A percentile compares a stretch with the other conserved stretches of the same genome.
These are phyloP conservation scores for Westerdykella aurantiaca DNA, from an alignment of 2,329 filamentous ascomycete genomes.

Conservation along the genomic window DNA sequence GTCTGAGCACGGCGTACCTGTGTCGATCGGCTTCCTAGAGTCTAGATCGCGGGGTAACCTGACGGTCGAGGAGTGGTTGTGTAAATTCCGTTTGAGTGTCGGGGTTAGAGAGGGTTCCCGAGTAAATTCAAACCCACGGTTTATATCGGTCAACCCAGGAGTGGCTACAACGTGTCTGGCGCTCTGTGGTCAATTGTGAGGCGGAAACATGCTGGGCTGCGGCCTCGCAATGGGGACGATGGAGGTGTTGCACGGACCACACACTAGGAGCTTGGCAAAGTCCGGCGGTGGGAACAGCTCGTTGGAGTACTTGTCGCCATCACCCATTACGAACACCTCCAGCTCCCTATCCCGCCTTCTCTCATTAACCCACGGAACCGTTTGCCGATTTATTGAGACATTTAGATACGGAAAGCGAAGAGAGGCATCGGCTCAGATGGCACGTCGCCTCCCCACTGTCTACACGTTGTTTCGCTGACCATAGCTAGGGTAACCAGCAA, in stretches of 20 bases:
- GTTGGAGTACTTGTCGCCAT: conserved; percentile 15
- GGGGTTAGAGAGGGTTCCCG: background rate
- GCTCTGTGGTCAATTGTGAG: conserved; percentile 25
- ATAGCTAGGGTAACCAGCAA: conserved; percentile 67
- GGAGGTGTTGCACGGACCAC: conserved; percentile 7
- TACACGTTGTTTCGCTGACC: conserved; percentile 31
- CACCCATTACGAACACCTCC: conserved; percentile 28
- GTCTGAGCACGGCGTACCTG: background rate
- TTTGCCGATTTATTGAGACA: background rate
- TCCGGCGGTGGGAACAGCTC: conserved; percentile 17
- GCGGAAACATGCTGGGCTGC: conserved; percentile 14
- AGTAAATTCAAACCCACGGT: conserved; percentile 3
- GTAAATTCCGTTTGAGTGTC: no score
- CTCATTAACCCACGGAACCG: conserved; percentile 11
- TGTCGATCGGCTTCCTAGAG: no score
- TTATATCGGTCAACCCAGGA: background rate
- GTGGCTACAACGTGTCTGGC: conserved; percentile 25
- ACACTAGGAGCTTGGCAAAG: conserved; percentile 13
- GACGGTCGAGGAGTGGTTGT: no score
- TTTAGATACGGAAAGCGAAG: no score
- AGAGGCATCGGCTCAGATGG: no score
- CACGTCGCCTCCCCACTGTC: no score
- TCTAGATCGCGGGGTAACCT: no score
- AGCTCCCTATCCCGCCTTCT: conserved; percentile 9
- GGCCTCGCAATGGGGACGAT: conserved; percentile 20